Evolutionary conservation across 208 protist species (phyloP).

Genomic region (Acanthamoeba rhysodes): DNA sequence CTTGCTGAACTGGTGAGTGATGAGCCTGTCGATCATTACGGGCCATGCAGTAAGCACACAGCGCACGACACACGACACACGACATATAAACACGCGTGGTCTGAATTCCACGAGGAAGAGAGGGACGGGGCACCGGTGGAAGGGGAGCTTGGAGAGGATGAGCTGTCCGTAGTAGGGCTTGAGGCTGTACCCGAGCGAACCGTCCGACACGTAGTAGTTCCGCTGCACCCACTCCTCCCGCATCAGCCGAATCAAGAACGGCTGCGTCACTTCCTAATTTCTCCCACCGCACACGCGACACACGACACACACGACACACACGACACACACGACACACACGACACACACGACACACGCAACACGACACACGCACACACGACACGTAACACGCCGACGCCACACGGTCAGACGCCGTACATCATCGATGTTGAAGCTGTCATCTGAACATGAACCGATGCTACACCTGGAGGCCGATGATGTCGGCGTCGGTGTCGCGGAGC

Average conservation of each 20-base stretch:
- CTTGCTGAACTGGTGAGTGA: constrained; percentile 34
- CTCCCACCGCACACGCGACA: background rate
- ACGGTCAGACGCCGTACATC: background rate
- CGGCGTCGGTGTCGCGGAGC: background rate
- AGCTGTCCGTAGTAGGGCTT: constrained; percentile 59
- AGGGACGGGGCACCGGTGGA: background rate
- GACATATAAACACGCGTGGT: background rate
- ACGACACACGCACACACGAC: too few species aligned
- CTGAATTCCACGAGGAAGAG: background rate
- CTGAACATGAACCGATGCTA: background rate
- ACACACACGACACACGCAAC: too few species aligned
- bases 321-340: too few species aligned
- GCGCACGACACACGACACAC: background rate
- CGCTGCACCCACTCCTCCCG: constrained; percentile 19
- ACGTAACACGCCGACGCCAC: too few species aligned
- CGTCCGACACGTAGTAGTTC: background rate
- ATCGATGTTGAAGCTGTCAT: background rate
- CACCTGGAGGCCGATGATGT: constrained; percentile 48
- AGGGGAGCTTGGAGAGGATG: constrained; percentile 36
- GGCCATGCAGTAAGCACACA: background rate
- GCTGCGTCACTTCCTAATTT: constrained; percentile 34
- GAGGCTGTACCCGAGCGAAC: background rate
- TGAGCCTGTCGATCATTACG: background rate
- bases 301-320: too few species aligned
- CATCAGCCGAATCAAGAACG: constrained; percentile 38